Conservation (phyloP, 2,329 filamentous ascomycete species). For the Venturia effusa region DNA sequence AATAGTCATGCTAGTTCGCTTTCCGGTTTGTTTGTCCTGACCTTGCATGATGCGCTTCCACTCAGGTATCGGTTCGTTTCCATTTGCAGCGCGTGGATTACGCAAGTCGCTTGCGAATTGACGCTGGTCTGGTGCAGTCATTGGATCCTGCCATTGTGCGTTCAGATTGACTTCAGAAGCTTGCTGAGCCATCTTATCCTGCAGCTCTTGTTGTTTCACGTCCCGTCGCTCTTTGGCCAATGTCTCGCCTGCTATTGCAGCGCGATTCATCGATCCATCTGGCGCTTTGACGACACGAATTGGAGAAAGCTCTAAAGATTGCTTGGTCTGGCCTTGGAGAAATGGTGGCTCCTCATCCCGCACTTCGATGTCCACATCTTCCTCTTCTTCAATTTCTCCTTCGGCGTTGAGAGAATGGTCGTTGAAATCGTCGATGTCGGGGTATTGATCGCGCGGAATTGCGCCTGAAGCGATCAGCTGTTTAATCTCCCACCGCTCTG, state of each 20-base stretch:
- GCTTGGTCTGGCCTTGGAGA: constrained; percentile 89
- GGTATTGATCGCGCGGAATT: constrained; percentile 84
- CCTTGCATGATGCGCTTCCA: constrained; percentile 81
- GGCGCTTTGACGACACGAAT: constrained; percentile 96
- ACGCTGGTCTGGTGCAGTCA: constrained; percentile 74
- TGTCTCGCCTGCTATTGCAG: constrained; percentile 85
- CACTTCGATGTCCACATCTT: constrained; percentile 95
- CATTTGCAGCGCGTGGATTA: constrained; percentile 49
- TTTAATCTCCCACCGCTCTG: constrained; percentile 94
- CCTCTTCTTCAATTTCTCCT: constrained; percentile 80
- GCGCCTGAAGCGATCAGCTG: constrained; percentile 94
- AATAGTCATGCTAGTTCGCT: constrained; percentile 81
- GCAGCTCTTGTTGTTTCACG: constrained; percentile 74
- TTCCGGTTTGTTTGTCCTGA: constrained; percentile 72
- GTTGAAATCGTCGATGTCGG: constrained; percentile 89
- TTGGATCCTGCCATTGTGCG: constrained; percentile 93
- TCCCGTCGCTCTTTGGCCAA: constrained; percentile 87
- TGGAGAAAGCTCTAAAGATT: constrained; percentile 86
- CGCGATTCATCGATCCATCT: constrained; percentile 93
- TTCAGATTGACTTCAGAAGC: constrained; percentile 70
- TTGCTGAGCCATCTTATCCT: constrained; percentile 65
- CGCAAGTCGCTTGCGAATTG: constrained; percentile 85
- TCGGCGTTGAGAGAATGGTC: constrained; percentile 78
- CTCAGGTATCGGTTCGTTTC: constrained; percentile 65
- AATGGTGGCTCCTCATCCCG: constrained; percentile 95